Evolutionary conservation across 805 yeast genomes (phyloP).

Genomic region (Millerozyma acaciae): DNA sequence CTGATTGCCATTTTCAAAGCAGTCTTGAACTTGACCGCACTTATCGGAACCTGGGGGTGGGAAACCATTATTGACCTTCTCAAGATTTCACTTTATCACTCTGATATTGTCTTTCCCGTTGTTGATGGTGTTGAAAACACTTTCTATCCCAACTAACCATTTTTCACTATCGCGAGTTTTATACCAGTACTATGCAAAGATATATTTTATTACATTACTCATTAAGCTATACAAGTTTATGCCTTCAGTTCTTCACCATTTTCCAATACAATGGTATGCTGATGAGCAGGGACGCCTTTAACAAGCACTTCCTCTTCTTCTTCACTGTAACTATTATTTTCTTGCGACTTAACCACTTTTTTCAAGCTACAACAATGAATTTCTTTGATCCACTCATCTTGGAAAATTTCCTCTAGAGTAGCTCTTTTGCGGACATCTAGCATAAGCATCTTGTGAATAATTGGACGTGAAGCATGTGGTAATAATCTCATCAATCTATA

Average conservation of each 20-base stretch:
- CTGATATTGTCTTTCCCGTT: too few relatives aligned
- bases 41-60: conserved; percentile 25
- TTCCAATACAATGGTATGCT: conserved; percentile 34
- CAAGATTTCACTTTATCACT: too few relatives aligned
- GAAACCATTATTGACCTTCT: conserved; percentile 1
- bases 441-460: conserved; percentile 61
- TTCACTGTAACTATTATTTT: conserved; percentile 20
- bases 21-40: conserved; percentile 35
- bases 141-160: too few relatives aligned
- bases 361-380: conserved; percentile 58
- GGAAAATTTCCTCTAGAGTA: conserved; percentile 58
- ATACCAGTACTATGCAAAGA: too few relatives aligned
- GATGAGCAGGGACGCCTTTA: conserved; percentile 36
- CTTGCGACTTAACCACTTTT: conserved; percentile 16
- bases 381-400: conserved; percentile 67
- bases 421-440: conserved; percentile 63
- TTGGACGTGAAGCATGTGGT: conserved; percentile 81
- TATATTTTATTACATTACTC: conserved; percentile 3
- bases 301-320: conserved; percentile 35
- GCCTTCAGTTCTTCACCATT: conserved; percentile 8
- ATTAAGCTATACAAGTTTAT: conserved; percentile 3
- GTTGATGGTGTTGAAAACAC: too few relatives aligned
- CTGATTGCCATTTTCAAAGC: conserved; percentile 65
- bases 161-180: too few relatives aligned
- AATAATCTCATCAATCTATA: conserved; percentile 74